phyloP scores from a whole-genome alignment of 352 stramenopile species.

The Aphanomyces euteiches region DNA sequence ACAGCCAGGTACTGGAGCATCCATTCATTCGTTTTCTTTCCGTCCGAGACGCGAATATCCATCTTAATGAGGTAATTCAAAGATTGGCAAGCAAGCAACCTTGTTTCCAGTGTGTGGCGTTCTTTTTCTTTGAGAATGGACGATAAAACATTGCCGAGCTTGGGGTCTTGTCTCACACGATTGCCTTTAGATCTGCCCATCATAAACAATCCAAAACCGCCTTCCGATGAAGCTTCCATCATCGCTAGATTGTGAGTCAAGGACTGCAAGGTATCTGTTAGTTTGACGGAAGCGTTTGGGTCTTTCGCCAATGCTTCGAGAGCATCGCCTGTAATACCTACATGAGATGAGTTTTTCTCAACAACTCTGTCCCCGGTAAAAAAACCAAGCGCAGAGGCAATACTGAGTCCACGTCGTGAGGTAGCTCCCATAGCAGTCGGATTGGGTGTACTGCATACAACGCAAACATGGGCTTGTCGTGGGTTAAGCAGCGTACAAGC shows the following conservation, averaged over 20 bases:
- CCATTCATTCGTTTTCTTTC: slow-evolving; percentile 45
- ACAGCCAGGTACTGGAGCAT: slow-evolving; percentile 51
- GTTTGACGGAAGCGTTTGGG: slow-evolving; percentile 35
- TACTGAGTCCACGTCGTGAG: background rate
- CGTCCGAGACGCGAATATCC: slow-evolving; percentile 58
- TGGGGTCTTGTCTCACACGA: slow-evolving; percentile 49
- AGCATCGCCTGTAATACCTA: slow-evolving; percentile 35
- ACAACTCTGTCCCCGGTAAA: background rate
- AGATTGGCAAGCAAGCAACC: slow-evolving; percentile 65
- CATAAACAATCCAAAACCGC: slow-evolving; percentile 48
- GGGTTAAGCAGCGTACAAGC: slow-evolving; percentile 23
- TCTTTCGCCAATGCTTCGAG: slow-evolving; percentile 40
- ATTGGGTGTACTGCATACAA: slow-evolving; percentile 21
- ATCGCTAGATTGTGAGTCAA: slow-evolving; percentile 81
- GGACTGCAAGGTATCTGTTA: slow-evolving; percentile 66
- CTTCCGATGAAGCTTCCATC: slow-evolving; percentile 76
- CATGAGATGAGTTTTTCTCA: background rate
- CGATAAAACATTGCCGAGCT: slow-evolving; percentile 49
- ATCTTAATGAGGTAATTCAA: slow-evolving; percentile 86
- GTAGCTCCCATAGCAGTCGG: slow-evolving; percentile 1
- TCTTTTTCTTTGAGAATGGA: slow-evolving; percentile 48
- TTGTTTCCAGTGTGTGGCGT: slow-evolving; percentile 45
- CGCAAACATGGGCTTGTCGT: slow-evolving; percentile 13
- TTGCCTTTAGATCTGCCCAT: slow-evolving; percentile 37
- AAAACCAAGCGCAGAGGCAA: slow-evolving; percentile 13